Conservation (phyloP, 2,329 filamentous ascomycete genomes). For the Colletotrichum destructivum region DNA sequence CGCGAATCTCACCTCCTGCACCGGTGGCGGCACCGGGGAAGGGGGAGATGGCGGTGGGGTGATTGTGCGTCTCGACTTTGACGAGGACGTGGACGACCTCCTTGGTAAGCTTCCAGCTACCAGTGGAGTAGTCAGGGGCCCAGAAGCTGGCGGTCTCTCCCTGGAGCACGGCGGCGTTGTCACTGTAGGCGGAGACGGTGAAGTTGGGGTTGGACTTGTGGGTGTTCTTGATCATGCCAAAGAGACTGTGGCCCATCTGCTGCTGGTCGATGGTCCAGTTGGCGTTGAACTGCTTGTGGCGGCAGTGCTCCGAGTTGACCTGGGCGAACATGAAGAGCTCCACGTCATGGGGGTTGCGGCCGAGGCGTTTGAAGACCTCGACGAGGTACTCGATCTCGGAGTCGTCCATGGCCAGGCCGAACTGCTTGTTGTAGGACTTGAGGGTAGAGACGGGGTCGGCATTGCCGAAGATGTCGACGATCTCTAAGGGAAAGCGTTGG, state of each 20-base stretch:
- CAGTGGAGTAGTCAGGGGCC: conserved; percentile 89
- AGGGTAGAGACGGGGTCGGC: conserved; percentile 79
- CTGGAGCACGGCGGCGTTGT: conserved; percentile 94
- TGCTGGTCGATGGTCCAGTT: conserved; percentile 94
- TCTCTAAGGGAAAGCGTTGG: conserved; percentile 74
- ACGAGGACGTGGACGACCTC: conserved; percentile 89
- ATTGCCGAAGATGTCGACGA: conserved; percentile 80
- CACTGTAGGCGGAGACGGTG: conserved; percentile 96
- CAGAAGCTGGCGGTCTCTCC: conserved; percentile 81
- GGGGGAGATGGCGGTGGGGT: conserved; percentile 95
- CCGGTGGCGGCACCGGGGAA: conserved; percentile 95
- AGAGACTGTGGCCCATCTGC: conserved; percentile 84
- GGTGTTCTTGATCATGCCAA: conserved; percentile 97
- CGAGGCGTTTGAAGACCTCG: conserved; percentile 63
- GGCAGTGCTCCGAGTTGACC: conserved; percentile 96
- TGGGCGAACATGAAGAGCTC: conserved; percentile 99
- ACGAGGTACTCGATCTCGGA: conserved; percentile 95
- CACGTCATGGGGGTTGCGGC: conserved; percentile 84
- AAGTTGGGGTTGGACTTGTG: conserved; percentile 85
- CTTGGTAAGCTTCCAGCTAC: conserved; percentile 89
- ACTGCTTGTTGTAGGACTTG: conserved; percentile 84
- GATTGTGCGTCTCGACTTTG: conserved; percentile 99
- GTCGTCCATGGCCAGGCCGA: conserved; percentile 88
- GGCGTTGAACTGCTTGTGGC: conserved; percentile 94
- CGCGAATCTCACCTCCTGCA: conserved; percentile 94